These are phyloP conservation scores for Neonectria punicea DNA, from an alignment of 2,329 filamentous ascomycete species.

Conservation along the genomic window DNA sequence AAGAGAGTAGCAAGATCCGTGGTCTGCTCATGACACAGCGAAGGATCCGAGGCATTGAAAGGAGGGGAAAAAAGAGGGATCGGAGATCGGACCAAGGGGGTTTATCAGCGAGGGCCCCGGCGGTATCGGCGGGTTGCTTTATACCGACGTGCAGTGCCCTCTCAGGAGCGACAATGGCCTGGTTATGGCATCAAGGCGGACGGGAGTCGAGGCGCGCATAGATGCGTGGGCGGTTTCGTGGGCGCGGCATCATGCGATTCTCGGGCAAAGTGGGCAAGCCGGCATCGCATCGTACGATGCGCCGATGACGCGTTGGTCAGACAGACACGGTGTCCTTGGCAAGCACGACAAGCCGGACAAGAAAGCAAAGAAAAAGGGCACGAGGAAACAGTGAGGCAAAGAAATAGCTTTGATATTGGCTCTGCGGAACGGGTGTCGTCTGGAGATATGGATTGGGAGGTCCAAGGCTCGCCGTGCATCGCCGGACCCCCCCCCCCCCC, in stretches of 20 bases:
- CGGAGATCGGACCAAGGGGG: conserved; percentile 17
- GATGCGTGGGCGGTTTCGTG: background rate
- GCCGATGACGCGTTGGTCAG: conserved; percentile 19
- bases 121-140: conserved; percentile 38
- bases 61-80: background rate
- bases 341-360: background rate
- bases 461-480: background rate
- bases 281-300: conserved; percentile 28
- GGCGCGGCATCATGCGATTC: conserved; percentile 27
- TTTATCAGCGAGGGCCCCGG: conserved; percentile 8
- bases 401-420: background rate
- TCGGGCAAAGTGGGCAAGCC: conserved; percentile 20
- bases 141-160: conserved; percentile 23
- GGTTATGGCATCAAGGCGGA: conserved; percentile 16
- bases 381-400: background rate
- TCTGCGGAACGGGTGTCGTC: background rate
- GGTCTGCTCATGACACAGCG: conserved; percentile 44
- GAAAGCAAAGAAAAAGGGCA: background rate
- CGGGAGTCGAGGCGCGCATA: background rate
- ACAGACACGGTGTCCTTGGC: conserved; percentile 19
- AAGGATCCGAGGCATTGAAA: conserved; percentile 43
- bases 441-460: conserved; percentile 3
- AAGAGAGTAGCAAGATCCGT: conserved; percentile 41
- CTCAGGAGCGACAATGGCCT: conserved; percentile 8
- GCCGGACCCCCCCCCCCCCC: conserved; percentile 6